Evolutionary conservation across 176 grass and related monocot genomes (phyloP), one percentile per base, ranked within the genome.

Genomic region (Oryza meyeriana): DNA sequence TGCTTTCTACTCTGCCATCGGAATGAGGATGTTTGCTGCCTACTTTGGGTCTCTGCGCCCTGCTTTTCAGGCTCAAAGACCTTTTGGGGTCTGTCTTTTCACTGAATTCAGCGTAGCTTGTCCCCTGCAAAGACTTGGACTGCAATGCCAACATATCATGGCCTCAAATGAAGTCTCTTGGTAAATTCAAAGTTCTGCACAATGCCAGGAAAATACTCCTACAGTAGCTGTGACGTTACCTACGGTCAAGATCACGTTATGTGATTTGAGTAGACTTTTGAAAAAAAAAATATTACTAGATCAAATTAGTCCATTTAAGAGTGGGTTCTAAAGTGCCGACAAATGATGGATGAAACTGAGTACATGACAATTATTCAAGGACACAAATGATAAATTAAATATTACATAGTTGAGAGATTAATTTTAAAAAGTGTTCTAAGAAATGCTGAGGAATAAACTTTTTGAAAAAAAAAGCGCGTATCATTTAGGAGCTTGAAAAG

Each of bases 11-110:
- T 5, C 61, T 81, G 74, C 71, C 27, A 71, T 57, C 61, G 88
- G 73, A 89, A 88, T 45, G 83, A 89, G 79, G 73, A 85, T 86
- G 88, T 82, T 82, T 67, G 59, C 73, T 68, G 78, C 44, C 39
- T 28, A 72, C 78, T 76, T 65, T 85, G 87, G 35, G 41, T 20
- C 13, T 8, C 62, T 13, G 38, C 52, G 24, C 64, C 55, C 20
- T 69, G 36, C 62, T 72, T 86, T 89, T 81, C 78, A 85, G 66
- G 70, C 66, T 28, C 58, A 18, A 44, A 20, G 50, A 66, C 66
- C 73, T 82, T 85, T 61, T 1, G 40, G 48, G 7, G 0, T 1
- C 9, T 27, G 34, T 25, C 88, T 82, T 85, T 89, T 77, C 72
- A 27, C 30, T 71, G 66, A 81, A 85, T 78, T 66, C 66, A 67